Base-by-base conservation (phyloP, 768 basidiomycete species). In the Kwoniella newhampshirensis region DNA sequence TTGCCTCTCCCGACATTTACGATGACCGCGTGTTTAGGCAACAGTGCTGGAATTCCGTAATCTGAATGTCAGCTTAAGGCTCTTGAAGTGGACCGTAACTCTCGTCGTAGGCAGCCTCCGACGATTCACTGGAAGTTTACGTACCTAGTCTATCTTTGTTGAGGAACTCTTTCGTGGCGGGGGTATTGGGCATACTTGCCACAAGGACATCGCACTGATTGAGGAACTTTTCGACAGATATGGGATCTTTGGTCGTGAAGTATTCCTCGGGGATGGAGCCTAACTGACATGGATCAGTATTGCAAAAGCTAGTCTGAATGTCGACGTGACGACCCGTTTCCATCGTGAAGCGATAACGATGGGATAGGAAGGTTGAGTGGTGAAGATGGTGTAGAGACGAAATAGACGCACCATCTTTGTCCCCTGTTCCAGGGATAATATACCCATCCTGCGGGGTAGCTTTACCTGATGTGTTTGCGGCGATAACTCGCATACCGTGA, bases 1-100 rank as follows among this genome's bases (percentile, higher is more conserved):
- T 60, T 62, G 1, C 78, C 78, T 27, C 78, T 53, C 0, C 78
- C 78, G 32, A 78, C 74, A 51, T 79, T 79, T 35, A 78, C 59
- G 23, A 78, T 73, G 11, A 77, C 54, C 12, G 66, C 74, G 13
- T 71, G 64, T 27, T 71, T 54, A 28, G 73, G 75, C 54, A 79
- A 48, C n/a, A 68, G 37, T 12, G 57, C 71, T 67, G 46, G 23
- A 2, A n/a, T n/a, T n/a, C n/a, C n/a, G n/a, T n/a, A n/a, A n/a
- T n/a, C n/a, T n/a, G n/a, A n/a, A n/a, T n/a, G n/a, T n/a, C n/a
- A n/a, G n/a, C n/a, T n/a, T n/a, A n/a, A n/a, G n/a, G n/a, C n/a
- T n/a, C n/a, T n/a, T n/a, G n/a, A n/a, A n/a, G n/a, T n/a, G n/a
- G n/a, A n/a, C n/a, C n/a, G n/a, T n/a, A n/a, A n/a, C n/a, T n/a